Conservation (phyloP, 2,329 filamentous ascomycete genomes). For the Microsporum audouinii region DNA sequence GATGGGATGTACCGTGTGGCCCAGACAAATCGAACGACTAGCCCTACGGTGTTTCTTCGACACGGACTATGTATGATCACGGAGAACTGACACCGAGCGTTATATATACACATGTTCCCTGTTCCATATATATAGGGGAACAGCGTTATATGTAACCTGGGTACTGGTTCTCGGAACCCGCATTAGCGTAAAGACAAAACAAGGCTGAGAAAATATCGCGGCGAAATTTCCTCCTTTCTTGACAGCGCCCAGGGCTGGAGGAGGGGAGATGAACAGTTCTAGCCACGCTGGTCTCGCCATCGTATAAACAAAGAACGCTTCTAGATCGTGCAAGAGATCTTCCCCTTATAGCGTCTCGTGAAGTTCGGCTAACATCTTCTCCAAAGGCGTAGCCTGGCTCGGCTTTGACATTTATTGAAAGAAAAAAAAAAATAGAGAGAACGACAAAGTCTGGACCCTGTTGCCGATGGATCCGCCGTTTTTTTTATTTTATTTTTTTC, state of each 20-base stretch:
- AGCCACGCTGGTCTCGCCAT: neutral
- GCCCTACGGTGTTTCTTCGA: too few relatives aligned
- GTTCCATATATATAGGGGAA: neutral
- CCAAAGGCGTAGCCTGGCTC: neutral
- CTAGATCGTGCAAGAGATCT: neutral
- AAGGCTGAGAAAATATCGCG: neutral
- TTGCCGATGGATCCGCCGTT: constrained; percentile 2
- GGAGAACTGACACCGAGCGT: neutral
- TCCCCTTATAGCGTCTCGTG: neutral
- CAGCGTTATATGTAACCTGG: neutral
- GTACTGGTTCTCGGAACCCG: neutral
- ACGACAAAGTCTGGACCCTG: neutral
- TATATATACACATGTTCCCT: neutral
- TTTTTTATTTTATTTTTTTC: neutral
- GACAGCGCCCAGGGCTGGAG: neutral
- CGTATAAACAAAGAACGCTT: neutral
- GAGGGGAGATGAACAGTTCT: neutral
- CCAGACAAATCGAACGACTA: too few relatives aligned
- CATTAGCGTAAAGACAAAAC: neutral
- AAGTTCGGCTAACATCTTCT: neutral
- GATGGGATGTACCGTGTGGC: too few relatives aligned
- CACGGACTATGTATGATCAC: too few relatives aligned
- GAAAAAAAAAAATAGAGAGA: neutral
- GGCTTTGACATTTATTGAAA: neutral
- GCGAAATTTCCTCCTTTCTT: neutral